A percentile compares a stretch with the other conserved stretches of the same genome.
Conservation (phyloP, 179 eudicot genomes). For the Nepenthes alata region DNA sequence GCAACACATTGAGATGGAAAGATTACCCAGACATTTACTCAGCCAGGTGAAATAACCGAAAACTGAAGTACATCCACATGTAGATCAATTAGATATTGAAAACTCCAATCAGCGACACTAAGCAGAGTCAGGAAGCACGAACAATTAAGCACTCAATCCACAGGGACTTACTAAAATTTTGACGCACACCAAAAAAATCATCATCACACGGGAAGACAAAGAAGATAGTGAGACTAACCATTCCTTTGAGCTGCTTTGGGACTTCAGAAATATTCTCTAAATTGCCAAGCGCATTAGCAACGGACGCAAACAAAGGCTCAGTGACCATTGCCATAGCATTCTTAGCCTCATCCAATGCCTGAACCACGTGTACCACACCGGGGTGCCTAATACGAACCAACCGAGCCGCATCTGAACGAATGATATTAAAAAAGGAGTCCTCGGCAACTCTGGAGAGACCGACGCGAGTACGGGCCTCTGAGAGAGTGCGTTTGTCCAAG, state of each 20-base stretch:
- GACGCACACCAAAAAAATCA: too few relatives aligned
- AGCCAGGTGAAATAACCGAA: too few relatives aligned
- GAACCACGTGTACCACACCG: constrained; percentile 89
- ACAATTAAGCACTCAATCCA: too few relatives aligned
- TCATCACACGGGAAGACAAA: too few relatives aligned
- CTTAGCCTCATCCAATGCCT: constrained; percentile 89
- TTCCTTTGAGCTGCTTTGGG: constrained; percentile 76
- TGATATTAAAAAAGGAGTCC: constrained; percentile 64
- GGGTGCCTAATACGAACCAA: constrained; percentile 86
- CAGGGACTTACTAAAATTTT: too few relatives aligned
- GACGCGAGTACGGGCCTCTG: constrained; percentile 55
- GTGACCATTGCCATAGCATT: constrained; percentile 96
- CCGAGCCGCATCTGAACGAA: constrained; percentile 69
- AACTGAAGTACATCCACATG: too few relatives aligned
- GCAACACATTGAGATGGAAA: too few relatives aligned
- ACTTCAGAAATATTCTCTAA: constrained; percentile 49
- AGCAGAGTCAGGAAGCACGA: too few relatives aligned
- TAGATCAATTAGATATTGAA: too few relatives aligned
- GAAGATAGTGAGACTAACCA: constrained; percentile 23
- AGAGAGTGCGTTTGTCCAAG: constrained; percentile 50
- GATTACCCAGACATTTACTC: too few relatives aligned
- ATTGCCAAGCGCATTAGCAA: constrained; percentile 69
- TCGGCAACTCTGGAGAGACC: constrained; percentile 73
- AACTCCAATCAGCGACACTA: too few relatives aligned
- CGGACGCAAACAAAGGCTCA: constrained; percentile 79